Conservation (phyloP, 176 grass and related monocot species). For the Cocos nucifera region DNA sequence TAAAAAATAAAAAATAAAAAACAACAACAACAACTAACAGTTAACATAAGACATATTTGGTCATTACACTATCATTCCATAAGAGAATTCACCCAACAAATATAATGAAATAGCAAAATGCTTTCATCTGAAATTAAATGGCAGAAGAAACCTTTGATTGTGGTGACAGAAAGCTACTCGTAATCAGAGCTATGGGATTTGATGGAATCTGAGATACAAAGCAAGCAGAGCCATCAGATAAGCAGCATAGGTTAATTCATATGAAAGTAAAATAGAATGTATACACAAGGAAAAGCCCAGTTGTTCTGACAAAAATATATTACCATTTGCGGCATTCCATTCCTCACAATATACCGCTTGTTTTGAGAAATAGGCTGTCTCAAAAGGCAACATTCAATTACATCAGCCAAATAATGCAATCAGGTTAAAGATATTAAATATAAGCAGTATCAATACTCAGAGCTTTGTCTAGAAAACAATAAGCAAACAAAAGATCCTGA, state of each 20-base stretch:
- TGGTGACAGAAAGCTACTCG: slow-evolving; percentile 70
- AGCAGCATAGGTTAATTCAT: neutral
- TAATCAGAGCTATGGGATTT: slow-evolving; percentile 63
- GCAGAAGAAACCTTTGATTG: slow-evolving; percentile 64
- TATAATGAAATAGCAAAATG: too few relatives aligned
- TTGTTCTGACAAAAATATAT: slow-evolving; percentile 14
- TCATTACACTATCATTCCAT: too few relatives aligned
- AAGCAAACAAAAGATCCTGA: too few relatives aligned
- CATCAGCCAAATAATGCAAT: slow-evolving; percentile 8
- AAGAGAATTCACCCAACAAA: too few relatives aligned
- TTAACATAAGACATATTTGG: too few relatives aligned
- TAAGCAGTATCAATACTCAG: too few relatives aligned
- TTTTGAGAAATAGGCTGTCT: slow-evolving; percentile 79
- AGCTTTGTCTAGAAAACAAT: too few relatives aligned
- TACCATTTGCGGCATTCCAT: slow-evolving; percentile 73
- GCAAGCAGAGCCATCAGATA: neutral
- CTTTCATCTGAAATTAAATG: neutral
- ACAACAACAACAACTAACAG: too few relatives aligned
- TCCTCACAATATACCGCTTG: slow-evolving; percentile 86
- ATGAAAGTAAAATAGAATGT: slow-evolving; percentile 8
- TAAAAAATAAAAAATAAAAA: too few relatives aligned
- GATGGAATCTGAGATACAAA: slow-evolving; percentile 54
- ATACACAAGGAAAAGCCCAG: slow-evolving; percentile 2
- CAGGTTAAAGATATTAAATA: neutral
- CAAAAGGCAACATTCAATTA: slow-evolving; percentile 8